Percentiles rank a stretch among this genome's conserved stretches.
These are phyloP conservation scores for Penicillium psychrosexuale DNA, from an alignment of 2,329 filamentous ascomycete genomes.

Conservation along the genomic window DNA sequence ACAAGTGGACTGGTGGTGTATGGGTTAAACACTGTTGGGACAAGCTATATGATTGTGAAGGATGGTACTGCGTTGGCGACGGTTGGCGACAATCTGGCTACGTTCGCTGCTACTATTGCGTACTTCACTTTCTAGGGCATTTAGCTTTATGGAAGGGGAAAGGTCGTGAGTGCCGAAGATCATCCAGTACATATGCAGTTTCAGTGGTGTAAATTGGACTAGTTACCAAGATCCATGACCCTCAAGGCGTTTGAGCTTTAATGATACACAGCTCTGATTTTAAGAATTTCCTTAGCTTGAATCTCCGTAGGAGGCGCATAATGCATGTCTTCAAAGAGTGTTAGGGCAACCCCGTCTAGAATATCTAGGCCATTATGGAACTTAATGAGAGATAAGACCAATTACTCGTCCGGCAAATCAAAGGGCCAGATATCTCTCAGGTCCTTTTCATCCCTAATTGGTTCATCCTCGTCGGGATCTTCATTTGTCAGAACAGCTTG, in stretches of 20 bases:
- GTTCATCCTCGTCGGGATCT: too few species aligned
- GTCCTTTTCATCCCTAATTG: too few species aligned
- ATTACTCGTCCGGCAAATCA: too few species aligned
- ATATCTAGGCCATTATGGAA: too few species aligned
- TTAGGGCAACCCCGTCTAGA: too few species aligned
- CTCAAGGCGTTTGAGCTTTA: too few species aligned
- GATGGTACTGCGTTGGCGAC: slow-evolving; percentile 45
- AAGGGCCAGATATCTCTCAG: too few species aligned
- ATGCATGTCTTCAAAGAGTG: background rate
- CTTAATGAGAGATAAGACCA: too few species aligned
- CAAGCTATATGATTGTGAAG: slow-evolving; percentile 46
- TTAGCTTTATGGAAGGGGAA: background rate
- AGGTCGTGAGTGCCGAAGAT: background rate
- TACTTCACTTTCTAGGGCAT: slow-evolving; percentile 33
- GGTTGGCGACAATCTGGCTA: slow-evolving; percentile 48
- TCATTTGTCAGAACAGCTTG: too few species aligned
- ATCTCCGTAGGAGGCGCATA: background rate
- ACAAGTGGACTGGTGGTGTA: slow-evolving; percentile 40
- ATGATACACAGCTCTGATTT: background rate
- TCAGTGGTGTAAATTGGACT: too few species aligned
- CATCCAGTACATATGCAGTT: background rate
- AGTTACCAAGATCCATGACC: too few species aligned
- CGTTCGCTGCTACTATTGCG: slow-evolving; percentile 45
- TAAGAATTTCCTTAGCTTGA: background rate
- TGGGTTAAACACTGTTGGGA: slow-evolving; percentile 48